phyloP scores from a whole-genome alignment of 495 filamentous ascomycete species.

The Hypoxylon fragiforme region DNA sequence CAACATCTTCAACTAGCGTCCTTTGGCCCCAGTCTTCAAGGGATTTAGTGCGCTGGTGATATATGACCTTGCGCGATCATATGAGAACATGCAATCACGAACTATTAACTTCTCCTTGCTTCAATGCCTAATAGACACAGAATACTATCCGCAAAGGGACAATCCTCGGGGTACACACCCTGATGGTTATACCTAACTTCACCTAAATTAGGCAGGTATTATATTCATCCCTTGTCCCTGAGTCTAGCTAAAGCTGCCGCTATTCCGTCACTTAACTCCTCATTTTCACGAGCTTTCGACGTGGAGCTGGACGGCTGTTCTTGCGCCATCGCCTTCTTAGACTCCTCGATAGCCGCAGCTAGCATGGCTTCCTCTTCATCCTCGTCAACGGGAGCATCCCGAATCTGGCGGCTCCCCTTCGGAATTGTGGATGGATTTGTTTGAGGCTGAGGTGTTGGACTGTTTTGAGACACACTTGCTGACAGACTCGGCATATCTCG shows the following conservation, averaged over 20 bases:
- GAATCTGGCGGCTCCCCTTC: conserved; percentile 1
- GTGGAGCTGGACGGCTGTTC: conserved; percentile 21
- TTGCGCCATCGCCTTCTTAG: conserved; percentile 29
- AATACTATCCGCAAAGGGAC: no score
- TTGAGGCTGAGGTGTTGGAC: conserved; percentile 27
- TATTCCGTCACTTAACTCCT: conserved; percentile 55
- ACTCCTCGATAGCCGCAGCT: conserved; percentile 50
- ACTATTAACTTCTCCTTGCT: conserved; percentile 13
- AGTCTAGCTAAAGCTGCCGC: conserved; percentile 57
- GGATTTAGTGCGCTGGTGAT: conserved; percentile 4
- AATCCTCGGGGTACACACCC: no score
- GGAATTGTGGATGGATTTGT: background rate
- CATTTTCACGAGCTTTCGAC: conserved; percentile 29
- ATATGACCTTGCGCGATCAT: conserved; percentile 18
- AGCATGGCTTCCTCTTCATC: conserved; percentile 55
- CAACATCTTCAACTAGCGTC: background rate
- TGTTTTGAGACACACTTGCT: conserved; percentile 29
- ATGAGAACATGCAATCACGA: conserved; percentile 16
- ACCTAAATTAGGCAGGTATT: conserved; percentile 27
- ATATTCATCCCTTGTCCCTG: conserved; percentile 46
- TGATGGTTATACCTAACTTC: no score
- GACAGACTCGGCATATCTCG: conserved; percentile 39
- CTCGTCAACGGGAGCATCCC: conserved; percentile 29
- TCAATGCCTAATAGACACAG: background rate
- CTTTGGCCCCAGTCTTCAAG: background rate